Base-by-base conservation (phyloP, 306 rosid genomes). In the Citrullus mucosospermus region DNA sequence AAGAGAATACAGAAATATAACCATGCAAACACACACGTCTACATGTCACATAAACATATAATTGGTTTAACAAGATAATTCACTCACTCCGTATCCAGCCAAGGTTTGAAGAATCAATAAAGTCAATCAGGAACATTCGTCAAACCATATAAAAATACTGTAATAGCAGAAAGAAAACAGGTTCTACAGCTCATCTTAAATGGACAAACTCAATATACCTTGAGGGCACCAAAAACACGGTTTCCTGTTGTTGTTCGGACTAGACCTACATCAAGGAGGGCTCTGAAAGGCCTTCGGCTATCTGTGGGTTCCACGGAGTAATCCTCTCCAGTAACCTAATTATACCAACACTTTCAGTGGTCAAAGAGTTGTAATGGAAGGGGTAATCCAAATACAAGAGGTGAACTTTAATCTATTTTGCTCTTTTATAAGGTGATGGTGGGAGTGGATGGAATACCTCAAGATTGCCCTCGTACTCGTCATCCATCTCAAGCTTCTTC, bases 251-350 rank as follows among this genome's bases (percentile, higher is more conserved):
- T 94, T 11, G 97, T 92, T 86, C 69, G 86, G 22, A 90, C 41
- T 69, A 94, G 86, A 76, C 98, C 98, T 79, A 94, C 97, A 81
- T 94, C 98, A 74, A 94, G 97, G 8, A 94, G 96, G 30, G 98
- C 98, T 59, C 97, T 96, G 93, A 92, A 94, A 38, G 98, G 98
- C 84, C 98, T 90, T 83, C 97, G 87, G 81, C 76, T 85, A 2
- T 92, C 98, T 50, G 96, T 87, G 50, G 98, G 97, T 59, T 93
- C 98, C 22, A 93, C 96, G 0, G 97, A 94, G 81, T 32, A 94
- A 77, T 94, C 98, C 87, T 94, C 98, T 8, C 97, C 98, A 5
- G 91, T 77, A 39, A 91, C 96, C 96, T 94, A 22, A 70, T 3
- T 5, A 80, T 28, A 38, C 39, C 46, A 70, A 48, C 22, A 25